phyloP scores from a whole-genome alignment of 306 rosid genomes.

The Cajanus cajan region DNA sequence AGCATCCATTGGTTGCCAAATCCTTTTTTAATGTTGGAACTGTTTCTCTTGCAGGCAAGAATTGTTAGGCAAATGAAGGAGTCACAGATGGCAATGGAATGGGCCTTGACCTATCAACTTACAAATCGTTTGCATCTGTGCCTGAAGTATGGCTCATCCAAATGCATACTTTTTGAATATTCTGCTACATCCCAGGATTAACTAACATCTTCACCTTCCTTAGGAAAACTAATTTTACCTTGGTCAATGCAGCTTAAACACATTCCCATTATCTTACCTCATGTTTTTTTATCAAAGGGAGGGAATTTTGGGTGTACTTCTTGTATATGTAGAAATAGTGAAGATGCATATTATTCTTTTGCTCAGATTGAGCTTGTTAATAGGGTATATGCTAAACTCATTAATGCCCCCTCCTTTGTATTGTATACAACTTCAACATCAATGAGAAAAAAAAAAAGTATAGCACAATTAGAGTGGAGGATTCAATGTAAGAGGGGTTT shows the following conservation, averaged over 20 bases:
- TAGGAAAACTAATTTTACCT: neutral
- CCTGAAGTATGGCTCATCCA: constrained; percentile 71
- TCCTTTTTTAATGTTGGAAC: neutral
- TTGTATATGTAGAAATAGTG: constrained; percentile 11
- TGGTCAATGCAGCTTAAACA: neutral
- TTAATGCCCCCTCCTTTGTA: neutral
- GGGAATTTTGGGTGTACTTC: neutral
- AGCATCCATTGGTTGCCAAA: neutral
- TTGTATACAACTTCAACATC: constrained; percentile 30
- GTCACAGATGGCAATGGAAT: constrained; percentile 86
- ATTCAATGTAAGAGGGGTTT: neutral
- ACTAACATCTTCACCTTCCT: neutral
- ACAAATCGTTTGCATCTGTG: constrained; percentile 73
- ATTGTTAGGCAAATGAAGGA: constrained; percentile 90
- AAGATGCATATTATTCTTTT: constrained; percentile 39
- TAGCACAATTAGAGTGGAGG: neutral
- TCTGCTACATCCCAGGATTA: constrained; percentile 73
- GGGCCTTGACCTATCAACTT: constrained; percentile 89
- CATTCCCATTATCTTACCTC: neutral
- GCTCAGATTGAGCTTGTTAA: constrained; percentile 54
- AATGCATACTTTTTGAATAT: constrained; percentile 75
- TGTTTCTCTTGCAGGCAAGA: constrained; percentile 55
- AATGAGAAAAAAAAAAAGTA: constrained; percentile 30
- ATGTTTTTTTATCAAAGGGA: neutral
- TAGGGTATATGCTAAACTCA: constrained; percentile 25